Conservation (phyloP, 352 stramenopile genomes). For the Plasmopara halstedii region DNA sequence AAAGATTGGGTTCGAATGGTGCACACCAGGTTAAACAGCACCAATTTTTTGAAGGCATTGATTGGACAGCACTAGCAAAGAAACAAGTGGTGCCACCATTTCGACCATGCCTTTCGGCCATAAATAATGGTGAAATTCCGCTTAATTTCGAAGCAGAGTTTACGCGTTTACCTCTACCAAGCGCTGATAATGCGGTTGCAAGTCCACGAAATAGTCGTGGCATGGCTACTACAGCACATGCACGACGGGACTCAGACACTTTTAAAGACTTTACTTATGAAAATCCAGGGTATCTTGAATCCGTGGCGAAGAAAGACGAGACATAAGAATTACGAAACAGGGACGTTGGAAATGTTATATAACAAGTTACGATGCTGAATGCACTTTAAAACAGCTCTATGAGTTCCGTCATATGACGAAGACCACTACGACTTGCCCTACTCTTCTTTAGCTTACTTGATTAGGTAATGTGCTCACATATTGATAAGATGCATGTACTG, state of each 20-base stretch:
- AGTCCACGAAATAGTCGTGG: conserved; percentile 12
- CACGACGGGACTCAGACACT: conserved; percentile 55
- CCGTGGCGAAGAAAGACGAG: conserved; percentile 29
- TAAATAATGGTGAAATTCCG: conserved; percentile 62
- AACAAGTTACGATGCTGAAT: no score
- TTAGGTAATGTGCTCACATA: no score
- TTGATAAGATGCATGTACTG: no score
- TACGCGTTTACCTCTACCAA: conserved; percentile 74
- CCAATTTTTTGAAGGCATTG: conserved; percentile 71
- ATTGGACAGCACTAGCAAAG: conserved; percentile 52
- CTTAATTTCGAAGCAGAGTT: conserved; percentile 85
- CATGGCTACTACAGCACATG: conserved; percentile 12
- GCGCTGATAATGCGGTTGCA: conserved; percentile 31
- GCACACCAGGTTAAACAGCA: conserved; percentile 63
- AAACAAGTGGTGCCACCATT: conserved; percentile 67
- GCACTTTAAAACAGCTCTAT: conserved; percentile 8
- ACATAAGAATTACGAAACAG: conserved; percentile 18
- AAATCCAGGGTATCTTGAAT: conserved; percentile 59
- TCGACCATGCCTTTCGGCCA: conserved; percentile 62
- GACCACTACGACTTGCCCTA: no score
- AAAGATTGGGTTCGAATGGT: conserved; percentile 61
- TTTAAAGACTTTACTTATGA: conserved; percentile 81
- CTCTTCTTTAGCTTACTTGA: no score
- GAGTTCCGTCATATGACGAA: no score
- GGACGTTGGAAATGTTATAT: conserved; percentile 7